Evolutionary conservation across 2,329 filamentous ascomycete species (phyloP).

Genomic region (Neoascochyta sp.): DNA sequence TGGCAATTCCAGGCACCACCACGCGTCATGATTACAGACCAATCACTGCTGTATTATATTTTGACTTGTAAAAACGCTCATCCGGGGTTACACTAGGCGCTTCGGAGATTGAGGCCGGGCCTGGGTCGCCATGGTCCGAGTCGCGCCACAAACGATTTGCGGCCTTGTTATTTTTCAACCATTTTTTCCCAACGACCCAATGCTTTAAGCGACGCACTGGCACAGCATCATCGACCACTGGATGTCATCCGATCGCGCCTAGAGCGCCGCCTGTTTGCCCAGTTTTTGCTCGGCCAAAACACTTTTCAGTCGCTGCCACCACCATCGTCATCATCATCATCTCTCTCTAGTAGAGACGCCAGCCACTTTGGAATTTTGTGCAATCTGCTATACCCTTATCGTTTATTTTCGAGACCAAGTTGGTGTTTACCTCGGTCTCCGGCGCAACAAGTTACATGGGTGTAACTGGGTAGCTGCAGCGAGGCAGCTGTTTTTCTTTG

Average conservation of each 20-base stretch:
- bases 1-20: conserved; percentile 4
- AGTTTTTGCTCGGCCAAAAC: conserved; percentile 1
- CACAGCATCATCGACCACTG: conserved; percentile 3
- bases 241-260: conserved; percentile 4
- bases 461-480: conserved; percentile 11
- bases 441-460: conserved; percentile 11
- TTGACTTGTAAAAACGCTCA: conserved; percentile 19
- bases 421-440: conserved; percentile 11
- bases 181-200: conserved; percentile 7
- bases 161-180: conserved; percentile 8
- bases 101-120: conserved; percentile 6
- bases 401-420: conserved; percentile 10
- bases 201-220: conserved; percentile 8
- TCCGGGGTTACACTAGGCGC: conserved; percentile 13
- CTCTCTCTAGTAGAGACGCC: conserved; percentile 7
- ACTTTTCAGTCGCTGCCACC: conserved; percentile 11
- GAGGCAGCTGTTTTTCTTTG: conserved; percentile 11
- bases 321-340: conserved; percentile 8
- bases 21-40: conserved; percentile 14
- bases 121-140: conserved; percentile 7
- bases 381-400: conserved; percentile 25
- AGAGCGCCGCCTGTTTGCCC: conserved; percentile 1
- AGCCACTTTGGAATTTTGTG: conserved; percentile 7
- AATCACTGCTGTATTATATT: conserved; percentile 16
- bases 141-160: too few relatives aligned